Base-by-base conservation (phyloP, 495 filamentous ascomycete species). In the Trichoderma virens region DNA sequence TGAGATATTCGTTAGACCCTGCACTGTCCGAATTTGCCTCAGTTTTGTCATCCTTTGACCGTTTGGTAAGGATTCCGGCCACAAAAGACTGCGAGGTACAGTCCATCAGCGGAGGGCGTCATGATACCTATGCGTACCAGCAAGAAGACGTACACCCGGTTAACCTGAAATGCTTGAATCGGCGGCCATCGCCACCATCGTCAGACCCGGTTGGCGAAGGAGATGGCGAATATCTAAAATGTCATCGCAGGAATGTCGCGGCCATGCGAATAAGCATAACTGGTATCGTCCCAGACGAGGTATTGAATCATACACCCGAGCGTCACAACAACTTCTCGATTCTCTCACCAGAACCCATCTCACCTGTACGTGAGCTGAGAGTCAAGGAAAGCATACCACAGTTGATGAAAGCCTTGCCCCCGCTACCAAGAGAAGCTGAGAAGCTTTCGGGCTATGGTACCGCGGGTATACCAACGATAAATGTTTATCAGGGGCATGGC, bases 321-420 rank as follows among this genome's bases (percentile, higher is more conserved):
- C 45, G 56, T 16, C 63, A 47, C 39, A 25, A 59, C 18, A 16
- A 34, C 23, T 65, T 64, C 18, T 71, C 74, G 20, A 74, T 81
- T 56, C 65, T 81, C 5, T 73, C 77, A 35, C 78, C 78, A 18
- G 73, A 76, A 45, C 79, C 79, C 13, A 79, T 80, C 14, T 81
- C 78, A 13, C 76, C 80, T 34, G 75, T 70, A 54, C 72, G 75
- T 38, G 72, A 78, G 66, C 71, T 82, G 45, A 77, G 73, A 63
- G 69, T 80, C 61, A 80, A 80, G 66, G 78, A 79, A 65, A 82
- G 80, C 64, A 71, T 82, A 30, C 78, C 80, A 51, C 75, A 77
- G 64, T 69, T 83, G 43, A 81, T 83, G 78, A 81, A 82, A 65
- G 74, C 77, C 32, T 66, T 82, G 31, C 80, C 79, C n/a, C 70